Evolutionary conservation across 371 early-diverging fungal species (phyloP).

Genomic region (Mucor mucedo): DNA sequence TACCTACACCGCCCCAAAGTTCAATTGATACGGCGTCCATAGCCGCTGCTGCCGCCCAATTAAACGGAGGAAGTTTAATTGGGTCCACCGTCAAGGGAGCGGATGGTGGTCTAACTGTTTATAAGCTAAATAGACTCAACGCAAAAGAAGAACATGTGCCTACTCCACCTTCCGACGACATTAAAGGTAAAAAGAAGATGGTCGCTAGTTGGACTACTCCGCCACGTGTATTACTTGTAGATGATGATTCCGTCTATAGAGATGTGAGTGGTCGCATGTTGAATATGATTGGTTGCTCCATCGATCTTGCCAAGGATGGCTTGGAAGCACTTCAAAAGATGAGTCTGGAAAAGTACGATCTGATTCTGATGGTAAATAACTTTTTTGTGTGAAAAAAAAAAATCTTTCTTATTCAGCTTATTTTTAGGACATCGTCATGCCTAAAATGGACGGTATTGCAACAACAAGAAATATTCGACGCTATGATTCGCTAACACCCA

Average conservation of each 20-base stretch:
- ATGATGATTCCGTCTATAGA: slow-evolving; percentile 77
- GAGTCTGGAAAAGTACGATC: slow-evolving; percentile 70
- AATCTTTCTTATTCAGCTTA: not conserved
- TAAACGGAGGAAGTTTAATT: slow-evolving; percentile 23
- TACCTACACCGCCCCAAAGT: slow-evolving; percentile 18
- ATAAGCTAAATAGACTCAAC: not conserved
- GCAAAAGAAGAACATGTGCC: slow-evolving; percentile 1
- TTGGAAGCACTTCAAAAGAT: slow-evolving; percentile 71
- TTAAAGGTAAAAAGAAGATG: slow-evolving; percentile 33
- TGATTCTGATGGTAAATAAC: slow-evolving; percentile 74
- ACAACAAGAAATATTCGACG: slow-evolving; percentile 79
- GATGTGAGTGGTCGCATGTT: slow-evolving; percentile 66
- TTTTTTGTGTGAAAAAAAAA: not conserved
- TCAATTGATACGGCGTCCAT: slow-evolving; percentile 16
- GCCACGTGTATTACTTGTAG: slow-evolving; percentile 78
- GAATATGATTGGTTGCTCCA: slow-evolving; percentile 72
- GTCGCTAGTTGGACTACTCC: slow-evolving; percentile 62
- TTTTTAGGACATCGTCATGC: slow-evolving; percentile 76
- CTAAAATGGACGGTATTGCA: slow-evolving; percentile 77
- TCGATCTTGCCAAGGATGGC: slow-evolving; percentile 78
- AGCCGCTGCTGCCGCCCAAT: slow-evolving; percentile 25
- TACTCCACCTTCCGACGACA: not conserved
- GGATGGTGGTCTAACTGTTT: slow-evolving; percentile 1
- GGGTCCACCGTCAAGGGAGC: slow-evolving; percentile 22
- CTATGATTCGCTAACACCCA: slow-evolving; percentile 74